Percentiles rank a stretch among this genome's conserved stretches.
phyloP scores from a whole-genome alignment of 2,329 filamentous ascomycete genomes.

The Periconia digitata region DNA sequence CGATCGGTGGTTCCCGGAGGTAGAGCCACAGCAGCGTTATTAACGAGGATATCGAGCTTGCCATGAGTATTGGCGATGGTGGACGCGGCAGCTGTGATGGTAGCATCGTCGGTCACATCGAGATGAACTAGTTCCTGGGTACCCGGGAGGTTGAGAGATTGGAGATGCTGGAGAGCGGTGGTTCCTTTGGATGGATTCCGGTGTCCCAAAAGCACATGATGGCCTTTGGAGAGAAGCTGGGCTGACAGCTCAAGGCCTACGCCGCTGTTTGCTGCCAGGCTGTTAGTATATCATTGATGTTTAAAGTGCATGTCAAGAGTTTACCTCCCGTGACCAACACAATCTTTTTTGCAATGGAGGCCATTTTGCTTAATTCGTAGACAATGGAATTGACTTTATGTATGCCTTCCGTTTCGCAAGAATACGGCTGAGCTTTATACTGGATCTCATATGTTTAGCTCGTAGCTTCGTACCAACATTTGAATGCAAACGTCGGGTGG shows the following conservation, averaged over 20 bases:
- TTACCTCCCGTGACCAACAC: constrained; percentile 42
- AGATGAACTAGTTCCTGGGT: constrained; percentile 44
- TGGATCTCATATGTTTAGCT: neutral
- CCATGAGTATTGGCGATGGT: constrained; percentile 31
- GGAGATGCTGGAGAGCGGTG: constrained; percentile 27
- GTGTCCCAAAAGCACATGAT: constrained; percentile 30
- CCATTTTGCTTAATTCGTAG: constrained; percentile 7
- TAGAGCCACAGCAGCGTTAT: constrained; percentile 40
- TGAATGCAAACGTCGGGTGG: too few species aligned
- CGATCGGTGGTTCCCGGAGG: constrained; percentile 21
- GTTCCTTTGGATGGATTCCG: constrained; percentile 26
- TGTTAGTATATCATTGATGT: neutral
- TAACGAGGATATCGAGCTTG: constrained; percentile 42
- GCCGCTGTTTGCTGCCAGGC: constrained; percentile 45
- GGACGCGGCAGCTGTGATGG: constrained; percentile 42
- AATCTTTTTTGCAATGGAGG: constrained; percentile 27
- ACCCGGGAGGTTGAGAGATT: constrained; percentile 26
- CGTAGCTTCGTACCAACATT: too few species aligned
- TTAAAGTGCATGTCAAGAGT: neutral
- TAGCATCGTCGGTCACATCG: constrained; percentile 47
- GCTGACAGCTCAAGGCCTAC: constrained; percentile 52
- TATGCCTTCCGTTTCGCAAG: too few species aligned
- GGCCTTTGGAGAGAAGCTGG: constrained; percentile 40
- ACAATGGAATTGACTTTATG: neutral
- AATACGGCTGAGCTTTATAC: neutral